Evolutionary conservation across 1,284 basidiomycete species (phyloP).

Genomic region (Coriolopsis trogii): DNA sequence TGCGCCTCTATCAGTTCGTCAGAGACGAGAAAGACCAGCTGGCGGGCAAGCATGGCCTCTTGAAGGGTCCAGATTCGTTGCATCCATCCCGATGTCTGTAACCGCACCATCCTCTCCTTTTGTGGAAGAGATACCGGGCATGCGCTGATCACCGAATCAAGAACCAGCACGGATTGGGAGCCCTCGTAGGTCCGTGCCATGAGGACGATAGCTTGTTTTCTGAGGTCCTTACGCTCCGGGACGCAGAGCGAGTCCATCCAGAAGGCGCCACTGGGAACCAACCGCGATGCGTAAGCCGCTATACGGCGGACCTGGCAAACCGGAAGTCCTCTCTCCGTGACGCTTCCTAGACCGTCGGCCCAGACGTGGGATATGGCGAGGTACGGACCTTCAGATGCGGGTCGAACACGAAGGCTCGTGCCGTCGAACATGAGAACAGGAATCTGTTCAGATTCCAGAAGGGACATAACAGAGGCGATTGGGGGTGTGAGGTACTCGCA

Average conservation of each 20-base stretch:
- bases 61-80: slow-evolving; percentile 18
- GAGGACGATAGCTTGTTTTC: slow-evolving; percentile 14
- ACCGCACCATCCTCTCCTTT: slow-evolving; percentile 15
- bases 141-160: slow-evolving; percentile 11
- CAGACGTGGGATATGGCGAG: slow-evolving; percentile 24
- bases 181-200: slow-evolving; percentile 19
- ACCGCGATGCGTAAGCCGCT: neutral
- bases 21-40: slow-evolving; percentile 10
- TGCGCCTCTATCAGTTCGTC: slow-evolving; percentile 3
- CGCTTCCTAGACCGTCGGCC: slow-evolving; percentile 23
- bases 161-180: slow-evolving; percentile 13
- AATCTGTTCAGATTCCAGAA: neutral
- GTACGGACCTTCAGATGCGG: slow-evolving; percentile 5
- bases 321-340: slow-evolving; percentile 17
- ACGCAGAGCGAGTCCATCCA: slow-evolving; percentile 26
- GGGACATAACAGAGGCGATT: neutral
- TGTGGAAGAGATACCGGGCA: neutral
- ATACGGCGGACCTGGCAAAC: slow-evolving; percentile 18
- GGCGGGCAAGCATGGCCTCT: slow-evolving; percentile 8
- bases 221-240: neutral
- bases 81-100: slow-evolving; percentile 19
- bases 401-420: neutral
- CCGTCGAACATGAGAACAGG: neutral
- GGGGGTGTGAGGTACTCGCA: neutral
- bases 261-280: slow-evolving; percentile 13